These are phyloP conservation scores for Alternaria brassicae DNA, from an alignment of 2,329 filamentous ascomycete genomes.

Conservation along the genomic window DNA sequence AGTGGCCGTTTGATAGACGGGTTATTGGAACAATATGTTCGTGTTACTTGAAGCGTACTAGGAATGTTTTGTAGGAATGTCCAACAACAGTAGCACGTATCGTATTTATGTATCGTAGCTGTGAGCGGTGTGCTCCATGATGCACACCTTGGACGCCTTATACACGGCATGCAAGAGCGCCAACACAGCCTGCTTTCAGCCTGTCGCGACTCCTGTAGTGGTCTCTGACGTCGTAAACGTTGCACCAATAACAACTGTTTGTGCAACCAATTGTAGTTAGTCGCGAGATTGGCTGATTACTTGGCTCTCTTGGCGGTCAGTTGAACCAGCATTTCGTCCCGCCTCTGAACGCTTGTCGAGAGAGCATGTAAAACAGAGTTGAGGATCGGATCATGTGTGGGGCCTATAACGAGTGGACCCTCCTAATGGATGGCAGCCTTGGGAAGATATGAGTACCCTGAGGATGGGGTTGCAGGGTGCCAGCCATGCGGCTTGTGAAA, in stretches of 20 bases:
- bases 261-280: constrained; percentile 15
- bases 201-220: constrained; percentile 4
- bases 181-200: constrained; percentile 26
- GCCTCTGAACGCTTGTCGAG: background rate
- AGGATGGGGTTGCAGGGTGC: background rate
- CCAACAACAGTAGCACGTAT: background rate
- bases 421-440: background rate
- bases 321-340: background rate
- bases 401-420: background rate
- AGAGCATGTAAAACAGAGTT: background rate
- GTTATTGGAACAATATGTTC: background rate
- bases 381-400: background rate
- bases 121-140: background rate
- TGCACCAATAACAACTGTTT: background rate
- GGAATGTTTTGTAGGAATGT: background rate
- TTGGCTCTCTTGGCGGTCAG: constrained; percentile 25
- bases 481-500: background rate
- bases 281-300: constrained; percentile 18
- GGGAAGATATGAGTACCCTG: background rate
- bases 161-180: constrained; percentile 23
- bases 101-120: background rate
- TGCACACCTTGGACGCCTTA: constrained; percentile 3
- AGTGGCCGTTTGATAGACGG: background rate
- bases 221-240: constrained; percentile 18
- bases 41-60: background rate